Conservation (phyloP, 2,329 filamentous ascomycete genomes). For the Alternaria sp. region DNA sequence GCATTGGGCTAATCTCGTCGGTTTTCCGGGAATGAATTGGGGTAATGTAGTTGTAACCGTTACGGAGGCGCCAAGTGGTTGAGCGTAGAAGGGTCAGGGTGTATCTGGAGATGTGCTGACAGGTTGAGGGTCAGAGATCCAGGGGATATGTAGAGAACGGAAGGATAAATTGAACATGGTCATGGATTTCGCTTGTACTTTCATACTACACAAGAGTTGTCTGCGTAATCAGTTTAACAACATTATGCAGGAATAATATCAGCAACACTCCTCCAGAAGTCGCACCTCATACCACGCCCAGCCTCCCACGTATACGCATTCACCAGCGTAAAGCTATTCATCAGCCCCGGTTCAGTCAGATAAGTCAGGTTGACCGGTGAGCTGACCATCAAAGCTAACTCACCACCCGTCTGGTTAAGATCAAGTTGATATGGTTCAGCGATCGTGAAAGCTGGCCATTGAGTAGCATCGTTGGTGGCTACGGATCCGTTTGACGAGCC, state of each 20-base stretch:
- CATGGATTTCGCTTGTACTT: not conserved
- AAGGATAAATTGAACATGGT: not conserved
- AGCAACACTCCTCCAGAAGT: conserved; percentile 16
- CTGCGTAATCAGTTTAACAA: not conserved
- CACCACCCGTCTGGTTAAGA: conserved; percentile 25
- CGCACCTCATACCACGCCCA: conserved; percentile 13
- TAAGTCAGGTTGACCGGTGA: conserved; percentile 11
- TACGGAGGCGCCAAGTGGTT: not conserved
- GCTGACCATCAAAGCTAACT: not conserved
- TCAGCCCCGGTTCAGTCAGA: conserved; percentile 10
- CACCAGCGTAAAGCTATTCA: conserved; percentile 7
- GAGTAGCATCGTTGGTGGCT: not conserved
- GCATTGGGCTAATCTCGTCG: not conserved
- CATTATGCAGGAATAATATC: not conserved
- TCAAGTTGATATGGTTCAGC: conserved; percentile 1
- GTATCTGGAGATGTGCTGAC: not conserved
- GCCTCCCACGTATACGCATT: conserved; percentile 22
- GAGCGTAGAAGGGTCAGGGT: not conserved
- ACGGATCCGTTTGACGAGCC: not conserved
- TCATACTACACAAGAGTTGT: not conserved
- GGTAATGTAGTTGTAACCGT: not conserved
- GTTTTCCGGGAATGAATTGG: not conserved
- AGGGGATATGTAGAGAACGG: not conserved
- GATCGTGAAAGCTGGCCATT: conserved; percentile 8
- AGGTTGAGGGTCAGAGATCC: not conserved